phyloP scores from a whole-genome alignment of 2,329 filamentous ascomycete genomes.

The Colletotrichum camelliae region DNA sequence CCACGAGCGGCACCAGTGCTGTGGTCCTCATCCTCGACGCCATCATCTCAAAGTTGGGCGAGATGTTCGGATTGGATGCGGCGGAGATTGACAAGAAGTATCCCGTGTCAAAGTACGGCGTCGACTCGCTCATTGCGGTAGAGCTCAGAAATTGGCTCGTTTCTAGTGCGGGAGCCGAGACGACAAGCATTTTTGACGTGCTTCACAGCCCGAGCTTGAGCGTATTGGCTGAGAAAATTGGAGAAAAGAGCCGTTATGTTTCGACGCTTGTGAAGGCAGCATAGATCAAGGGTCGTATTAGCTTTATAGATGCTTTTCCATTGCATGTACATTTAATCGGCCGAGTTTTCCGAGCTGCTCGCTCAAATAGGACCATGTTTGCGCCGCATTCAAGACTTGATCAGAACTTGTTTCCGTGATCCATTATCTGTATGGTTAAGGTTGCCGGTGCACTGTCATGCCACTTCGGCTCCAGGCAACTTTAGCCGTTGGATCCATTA shows the following conservation, averaged over 20 bases:
- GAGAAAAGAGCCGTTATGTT: constrained; percentile 5
- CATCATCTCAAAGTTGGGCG: constrained; percentile 27
- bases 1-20: neutral
- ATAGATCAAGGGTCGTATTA: neutral
- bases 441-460: neutral
- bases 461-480: neutral
- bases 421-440: neutral
- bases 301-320: neutral
- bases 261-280: neutral
- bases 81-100: constrained; percentile 29
- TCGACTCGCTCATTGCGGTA: constrained; percentile 36
- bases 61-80: constrained; percentile 28
- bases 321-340: neutral
- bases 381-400: neutral
- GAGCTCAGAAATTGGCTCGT: constrained; percentile 35
- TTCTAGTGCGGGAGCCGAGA: constrained; percentile 8
- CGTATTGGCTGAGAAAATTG: constrained; percentile 1
- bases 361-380: neutral
- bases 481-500: neutral
- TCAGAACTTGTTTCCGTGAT: neutral
- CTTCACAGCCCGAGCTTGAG: constrained; percentile 7
- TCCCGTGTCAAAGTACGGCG: constrained; percentile 28
- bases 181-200: constrained; percentile 15
- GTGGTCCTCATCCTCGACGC: neutral
- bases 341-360: neutral